Evolutionary conservation across 2,329 filamentous ascomycete genomes (phyloP).

Genomic region (Venturia nashicola): DNA sequence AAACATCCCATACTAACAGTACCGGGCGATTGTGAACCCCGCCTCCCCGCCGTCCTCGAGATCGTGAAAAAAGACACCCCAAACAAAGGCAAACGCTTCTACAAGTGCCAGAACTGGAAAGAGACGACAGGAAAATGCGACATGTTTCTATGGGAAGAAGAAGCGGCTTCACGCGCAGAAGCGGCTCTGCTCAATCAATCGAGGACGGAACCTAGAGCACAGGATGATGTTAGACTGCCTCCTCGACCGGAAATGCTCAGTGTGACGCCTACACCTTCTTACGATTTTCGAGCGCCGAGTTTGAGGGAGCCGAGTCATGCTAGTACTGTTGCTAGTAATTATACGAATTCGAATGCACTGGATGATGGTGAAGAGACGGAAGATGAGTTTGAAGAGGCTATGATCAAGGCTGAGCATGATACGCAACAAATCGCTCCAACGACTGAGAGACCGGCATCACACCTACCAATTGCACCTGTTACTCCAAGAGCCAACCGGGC

Average conservation of each 20-base stretch:
- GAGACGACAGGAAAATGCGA: no score
- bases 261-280: not conserved
- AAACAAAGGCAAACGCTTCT: slow-evolving; percentile 16
- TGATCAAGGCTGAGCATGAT: not conserved
- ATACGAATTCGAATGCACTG: not conserved
- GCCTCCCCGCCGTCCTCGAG: slow-evolving; percentile 41
- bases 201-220: slow-evolving; percentile 25
- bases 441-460: not conserved
- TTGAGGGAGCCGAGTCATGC: not conserved
- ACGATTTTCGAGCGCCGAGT: not conserved
- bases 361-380: not conserved
- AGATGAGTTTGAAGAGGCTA: not conserved
- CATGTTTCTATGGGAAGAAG: no score
- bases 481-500: not conserved
- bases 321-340: not conserved
- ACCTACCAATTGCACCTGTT: not conserved
- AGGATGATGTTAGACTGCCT: not conserved
- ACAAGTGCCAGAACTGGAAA: no score
- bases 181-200: slow-evolving; percentile 15
- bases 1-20: not conserved
- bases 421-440: not conserved
- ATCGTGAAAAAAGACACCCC: slow-evolving; percentile 44
- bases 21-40: slow-evolving; percentile 41
- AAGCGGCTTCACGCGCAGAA: no score
- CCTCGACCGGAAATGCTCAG: not conserved